Base-by-base conservation (phyloP, 106 monocot species). In the Allium fistulosum region DNA sequence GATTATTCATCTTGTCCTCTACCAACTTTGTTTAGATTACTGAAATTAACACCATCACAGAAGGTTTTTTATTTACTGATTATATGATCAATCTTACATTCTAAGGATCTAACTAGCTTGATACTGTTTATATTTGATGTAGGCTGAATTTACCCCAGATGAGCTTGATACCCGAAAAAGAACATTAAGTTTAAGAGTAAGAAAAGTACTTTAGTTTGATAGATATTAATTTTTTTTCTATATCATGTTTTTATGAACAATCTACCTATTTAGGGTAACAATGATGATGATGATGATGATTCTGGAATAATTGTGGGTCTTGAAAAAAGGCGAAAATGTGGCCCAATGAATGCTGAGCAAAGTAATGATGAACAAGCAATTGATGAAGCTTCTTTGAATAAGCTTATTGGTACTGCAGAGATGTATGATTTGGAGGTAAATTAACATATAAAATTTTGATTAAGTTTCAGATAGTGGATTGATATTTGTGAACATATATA, bases 101-200 rank as follows among this genome's bases (percentile, higher is more conserved):
- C 37, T 4, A 5, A 37, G 37, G 37, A 5, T 37, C 2, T 5
- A 37, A 37, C 37, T 37, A 37, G 5, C 37, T 5, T 37, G 37
- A 37, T 37, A 1, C 1, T 37, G 37, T 37, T 37, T 37, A 37
- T 51, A 52, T 0, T 18, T 61, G 57, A 61, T 53, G 48, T 53
- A 94, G 94, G 90, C 87, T 72, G 90, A 85, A 51, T 90, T 87
- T 65, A 87, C 90, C 55, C 90, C 84, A 46, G 84, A 83, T 27
- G 94, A 94, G 57, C 85, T 87, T 63, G 73, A 79, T 70, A 61
- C 65, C 8, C 55, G 90, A 49, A 94, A 94, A 58, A 71, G 90
- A 0, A 70, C 87, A 4, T 58, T 85, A 22, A 76, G 75, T 45
- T 59, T 87, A 69, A 72, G 69, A 51, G 94, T 90, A 83, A 72